These are phyloP conservation scores for Phoma sp. DNA, from an alignment of 2,329 filamentous ascomycete species.

Conservation along the genomic window DNA sequence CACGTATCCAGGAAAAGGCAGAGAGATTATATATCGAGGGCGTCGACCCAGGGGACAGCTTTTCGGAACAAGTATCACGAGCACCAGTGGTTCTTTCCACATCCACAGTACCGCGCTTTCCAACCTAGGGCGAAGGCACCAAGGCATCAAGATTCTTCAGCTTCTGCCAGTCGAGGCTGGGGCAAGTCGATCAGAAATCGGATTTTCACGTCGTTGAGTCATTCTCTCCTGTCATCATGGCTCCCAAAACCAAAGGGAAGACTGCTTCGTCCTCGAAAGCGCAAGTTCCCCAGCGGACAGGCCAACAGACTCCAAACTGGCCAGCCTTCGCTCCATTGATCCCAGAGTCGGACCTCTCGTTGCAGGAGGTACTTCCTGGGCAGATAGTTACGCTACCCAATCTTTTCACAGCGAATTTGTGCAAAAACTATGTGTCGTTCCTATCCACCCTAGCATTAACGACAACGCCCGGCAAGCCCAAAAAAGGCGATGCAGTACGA, in stretches of 20 bases:
- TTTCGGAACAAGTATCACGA: too few relatives aligned
- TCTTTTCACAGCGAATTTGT: slow-evolving; percentile 77
- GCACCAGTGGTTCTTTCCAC: too few relatives aligned
- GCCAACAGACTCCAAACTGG: slow-evolving; percentile 63
- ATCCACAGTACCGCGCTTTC: too few relatives aligned
- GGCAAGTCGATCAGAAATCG: not conserved
- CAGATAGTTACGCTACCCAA: slow-evolving; percentile 77
- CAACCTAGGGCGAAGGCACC: not conserved
- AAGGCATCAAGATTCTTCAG: not conserved
- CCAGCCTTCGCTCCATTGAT: slow-evolving; percentile 72
- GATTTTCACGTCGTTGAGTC: too few relatives aligned
- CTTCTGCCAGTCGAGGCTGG: not conserved
- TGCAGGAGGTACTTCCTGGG: slow-evolving; percentile 62
- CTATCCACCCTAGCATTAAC: slow-evolving; percentile 72
- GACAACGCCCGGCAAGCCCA: slow-evolving; percentile 80
- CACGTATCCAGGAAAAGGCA: not conserved
- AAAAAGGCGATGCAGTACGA: slow-evolving; percentile 78
- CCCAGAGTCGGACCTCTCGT: slow-evolving; percentile 67
- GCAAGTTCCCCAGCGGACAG: slow-evolving; percentile 1
- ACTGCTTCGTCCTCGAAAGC: slow-evolving; percentile 11
- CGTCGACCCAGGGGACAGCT: too few relatives aligned
- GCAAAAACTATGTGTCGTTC: slow-evolving; percentile 77
- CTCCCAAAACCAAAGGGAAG: slow-evolving; percentile 41
- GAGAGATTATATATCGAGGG: too few relatives aligned
- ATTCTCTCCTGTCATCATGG: slow-evolving; percentile 24